Evolutionary conservation across 139 green algal species (phyloP).

Genomic region (Chlamydomonas eustigma): DNA sequence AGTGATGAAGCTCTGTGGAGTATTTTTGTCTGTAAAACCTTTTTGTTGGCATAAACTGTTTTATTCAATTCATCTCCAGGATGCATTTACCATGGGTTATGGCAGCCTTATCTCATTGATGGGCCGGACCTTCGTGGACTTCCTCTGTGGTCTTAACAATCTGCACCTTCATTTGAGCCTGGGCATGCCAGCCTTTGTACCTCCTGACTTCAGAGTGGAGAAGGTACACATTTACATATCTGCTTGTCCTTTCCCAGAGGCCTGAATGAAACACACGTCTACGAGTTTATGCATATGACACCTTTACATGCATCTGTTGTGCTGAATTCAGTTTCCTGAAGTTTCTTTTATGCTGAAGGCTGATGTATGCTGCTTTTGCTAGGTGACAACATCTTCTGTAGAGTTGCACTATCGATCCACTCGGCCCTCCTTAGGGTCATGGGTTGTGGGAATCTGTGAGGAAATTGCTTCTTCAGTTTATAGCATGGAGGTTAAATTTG

Average conservation of each 20-base stretch:
- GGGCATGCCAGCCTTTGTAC: constrained; percentile 6
- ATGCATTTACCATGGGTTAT: not conserved
- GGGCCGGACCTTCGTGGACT: constrained; percentile 2
- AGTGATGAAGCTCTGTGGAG: no score
- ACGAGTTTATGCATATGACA: no score
- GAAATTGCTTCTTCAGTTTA: not conserved
- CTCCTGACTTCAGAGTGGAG: constrained; percentile 13
- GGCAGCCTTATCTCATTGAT: not conserved
- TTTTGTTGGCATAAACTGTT: no score
- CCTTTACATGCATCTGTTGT: no score
- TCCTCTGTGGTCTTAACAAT: constrained; percentile 17
- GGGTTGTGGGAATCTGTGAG: constrained; percentile 15
- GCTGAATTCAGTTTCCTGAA: no score
- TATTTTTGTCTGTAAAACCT: no score
- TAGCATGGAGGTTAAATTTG: not conserved
- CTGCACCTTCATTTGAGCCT: constrained; percentile 17
- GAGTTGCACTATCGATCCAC: constrained; percentile 20
- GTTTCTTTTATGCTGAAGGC: no score
- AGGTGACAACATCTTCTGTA: not conserved
- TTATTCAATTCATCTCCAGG: no score
- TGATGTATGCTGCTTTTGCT: no score
- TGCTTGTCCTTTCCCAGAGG: not conserved
- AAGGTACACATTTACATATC: not conserved
- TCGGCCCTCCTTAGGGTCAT: not conserved
- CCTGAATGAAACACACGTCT: no score